Conservation (phyloP, 2,329 filamentous ascomycete genomes). For the Aspergillus pseudoterreus region DNA sequence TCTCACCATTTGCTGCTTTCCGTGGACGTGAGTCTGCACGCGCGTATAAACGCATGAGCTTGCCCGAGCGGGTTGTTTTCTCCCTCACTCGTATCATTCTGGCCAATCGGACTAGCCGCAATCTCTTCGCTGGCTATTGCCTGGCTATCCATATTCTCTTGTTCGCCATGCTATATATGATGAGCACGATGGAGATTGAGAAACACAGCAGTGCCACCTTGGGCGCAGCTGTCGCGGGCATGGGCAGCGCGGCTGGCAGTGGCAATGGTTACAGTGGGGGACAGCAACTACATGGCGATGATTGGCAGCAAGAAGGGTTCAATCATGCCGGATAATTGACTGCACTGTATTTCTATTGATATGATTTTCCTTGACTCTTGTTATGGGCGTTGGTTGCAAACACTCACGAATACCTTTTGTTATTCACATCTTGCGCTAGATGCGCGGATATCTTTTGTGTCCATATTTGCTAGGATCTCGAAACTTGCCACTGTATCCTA, state of each 20-base stretch:
- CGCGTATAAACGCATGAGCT: slow-evolving; percentile 87
- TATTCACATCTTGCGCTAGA: neutral
- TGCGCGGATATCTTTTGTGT: neutral
- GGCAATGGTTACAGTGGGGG: slow-evolving; percentile 22
- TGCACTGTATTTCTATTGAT: neutral
- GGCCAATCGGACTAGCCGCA: slow-evolving; percentile 83
- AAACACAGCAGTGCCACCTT: slow-evolving; percentile 53
- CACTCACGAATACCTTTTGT: neutral
- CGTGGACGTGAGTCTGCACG: slow-evolving; percentile 86
- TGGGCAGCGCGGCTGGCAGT: slow-evolving; percentile 13
- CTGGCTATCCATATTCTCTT: slow-evolving; percentile 82
- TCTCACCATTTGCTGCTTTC: slow-evolving; percentile 94
- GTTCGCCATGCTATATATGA: slow-evolving; percentile 81
- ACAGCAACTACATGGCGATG: slow-evolving; percentile 43
- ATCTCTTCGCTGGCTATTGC: slow-evolving; percentile 90
- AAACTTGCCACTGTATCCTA: no score
- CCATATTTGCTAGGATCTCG: no score
- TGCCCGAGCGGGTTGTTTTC: slow-evolving; percentile 86
- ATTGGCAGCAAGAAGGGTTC: slow-evolving; percentile 65
- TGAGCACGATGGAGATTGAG: slow-evolving; percentile 66
- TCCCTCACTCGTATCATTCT: slow-evolving; percentile 87
- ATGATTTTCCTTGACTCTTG: neutral
- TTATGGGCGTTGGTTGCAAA: neutral
- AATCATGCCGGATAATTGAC: slow-evolving; percentile 19
- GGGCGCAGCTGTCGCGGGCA: slow-evolving; percentile 35